These are phyloP conservation scores for Leccinum griseonigrum DNA, from an alignment of 1,284 basidiomycete species.

Conservation along the genomic window DNA sequence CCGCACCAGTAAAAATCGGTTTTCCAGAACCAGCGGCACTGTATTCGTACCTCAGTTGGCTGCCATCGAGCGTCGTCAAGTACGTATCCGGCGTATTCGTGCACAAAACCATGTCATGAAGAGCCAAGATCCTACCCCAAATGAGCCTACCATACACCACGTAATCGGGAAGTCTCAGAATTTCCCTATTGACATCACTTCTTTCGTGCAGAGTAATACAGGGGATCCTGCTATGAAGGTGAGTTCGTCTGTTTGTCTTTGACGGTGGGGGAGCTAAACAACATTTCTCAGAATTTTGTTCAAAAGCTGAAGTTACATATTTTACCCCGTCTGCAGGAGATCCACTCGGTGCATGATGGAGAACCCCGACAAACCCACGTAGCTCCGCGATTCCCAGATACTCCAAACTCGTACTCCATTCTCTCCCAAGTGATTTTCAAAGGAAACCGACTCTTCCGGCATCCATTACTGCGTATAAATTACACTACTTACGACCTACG, in stretches of 20 bases:
- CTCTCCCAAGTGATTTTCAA: not conserved
- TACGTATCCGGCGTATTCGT: not conserved
- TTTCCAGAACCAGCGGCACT: not conserved
- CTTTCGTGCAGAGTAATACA: not conserved
- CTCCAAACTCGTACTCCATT: not conserved
- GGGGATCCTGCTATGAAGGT: not conserved
- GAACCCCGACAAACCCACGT: not conserved
- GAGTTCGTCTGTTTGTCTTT: not conserved
- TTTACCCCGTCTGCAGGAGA: not conserved
- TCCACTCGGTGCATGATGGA: not conserved
- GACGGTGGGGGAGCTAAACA: not conserved
- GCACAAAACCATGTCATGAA: not conserved
- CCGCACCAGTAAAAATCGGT: not conserved
- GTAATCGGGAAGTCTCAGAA: not conserved
- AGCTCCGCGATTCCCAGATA: not conserved
- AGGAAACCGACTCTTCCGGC: not conserved
- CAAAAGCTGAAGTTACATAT: not conserved
- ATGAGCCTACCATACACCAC: not conserved
- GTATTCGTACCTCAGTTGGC: not conserved
- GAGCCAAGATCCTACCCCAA: not conserved
- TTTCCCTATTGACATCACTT: not conserved
- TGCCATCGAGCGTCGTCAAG: not conserved
- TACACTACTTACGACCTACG: not conserved
- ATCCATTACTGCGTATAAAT: not conserved
- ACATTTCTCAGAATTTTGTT: not conserved